Evolutionary conservation across 768 basidiomycete species (phyloP).

Genomic region (Exsudoporus frostii): DNA sequence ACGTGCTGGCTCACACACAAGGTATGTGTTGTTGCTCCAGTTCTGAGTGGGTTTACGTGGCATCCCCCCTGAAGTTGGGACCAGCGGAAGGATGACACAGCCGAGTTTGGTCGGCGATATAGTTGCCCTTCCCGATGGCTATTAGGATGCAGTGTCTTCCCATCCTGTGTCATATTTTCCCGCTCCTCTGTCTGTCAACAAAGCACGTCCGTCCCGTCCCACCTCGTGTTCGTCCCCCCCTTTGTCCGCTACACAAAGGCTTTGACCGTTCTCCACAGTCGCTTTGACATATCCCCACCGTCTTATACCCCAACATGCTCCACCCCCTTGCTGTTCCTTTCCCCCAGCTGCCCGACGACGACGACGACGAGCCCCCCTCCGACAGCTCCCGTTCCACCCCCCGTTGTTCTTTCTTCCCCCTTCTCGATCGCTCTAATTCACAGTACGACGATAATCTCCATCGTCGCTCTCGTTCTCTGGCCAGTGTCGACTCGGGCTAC

Average conservation of each 20-base stretch:
- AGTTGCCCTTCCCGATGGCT: slow-evolving; percentile 11
- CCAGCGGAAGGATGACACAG: slow-evolving; percentile 13
- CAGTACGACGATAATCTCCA: background rate
- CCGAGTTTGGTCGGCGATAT: slow-evolving; percentile 8
- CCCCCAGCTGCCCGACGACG: slow-evolving; percentile 1
- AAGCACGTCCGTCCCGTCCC: slow-evolving; percentile 3
- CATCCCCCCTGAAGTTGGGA: background rate
- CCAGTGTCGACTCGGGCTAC: slow-evolving; percentile 31
- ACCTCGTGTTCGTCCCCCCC: slow-evolving; percentile 9
- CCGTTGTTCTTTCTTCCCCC: slow-evolving; percentile 17
- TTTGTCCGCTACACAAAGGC: slow-evolving; percentile 31
- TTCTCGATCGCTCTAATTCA: background rate
- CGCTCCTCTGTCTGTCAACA: slow-evolving; percentile 1
- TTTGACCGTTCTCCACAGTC: slow-evolving; percentile 14
- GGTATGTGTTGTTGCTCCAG: background rate
- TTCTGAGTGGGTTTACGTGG: background rate
- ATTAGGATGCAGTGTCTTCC: slow-evolving; percentile 15
- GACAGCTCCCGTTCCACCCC: slow-evolving; percentile 17
- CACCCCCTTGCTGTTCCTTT: slow-evolving; percentile 7
- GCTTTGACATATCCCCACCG: slow-evolving; percentile 20
- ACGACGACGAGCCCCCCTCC: slow-evolving; percentile 12
- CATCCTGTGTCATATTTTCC: slow-evolving; percentile 1
- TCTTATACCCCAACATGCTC: slow-evolving; percentile 24
- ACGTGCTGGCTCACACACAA: background rate
- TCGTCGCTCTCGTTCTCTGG: slow-evolving; percentile 19